Evolutionary conservation across 352 stramenopile species (phyloP), one percentile per base, ranked within the genome.

Genomic region (Globisporangium iwayamae): DNA sequence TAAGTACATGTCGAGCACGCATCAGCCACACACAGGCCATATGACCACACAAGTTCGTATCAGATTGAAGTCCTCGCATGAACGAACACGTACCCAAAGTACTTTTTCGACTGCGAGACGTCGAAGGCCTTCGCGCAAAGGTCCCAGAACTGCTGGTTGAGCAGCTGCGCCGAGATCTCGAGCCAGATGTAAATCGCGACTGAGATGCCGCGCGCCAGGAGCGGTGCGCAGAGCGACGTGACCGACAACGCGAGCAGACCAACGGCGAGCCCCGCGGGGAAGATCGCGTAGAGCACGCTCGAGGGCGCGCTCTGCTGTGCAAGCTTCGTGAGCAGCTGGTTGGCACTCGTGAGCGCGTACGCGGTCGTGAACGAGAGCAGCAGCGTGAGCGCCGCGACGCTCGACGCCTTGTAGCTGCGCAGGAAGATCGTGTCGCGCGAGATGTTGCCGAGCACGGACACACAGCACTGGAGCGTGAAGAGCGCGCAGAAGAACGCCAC

Each of bases 81-180:
- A 48, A 28, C 25, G 72, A 38, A 1, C 11, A 61, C 71, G 18
- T 65, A 83, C 64, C 86, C 86, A 68, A 95, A 95, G 65, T 87
- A 93, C 60, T 90, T 90, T 53, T 95, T 95, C 7, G 84, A 90
- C 65, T 93, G 71, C 11, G 81, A 75, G 25, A 95, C 84, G 54
- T 90, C 82, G 60, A 95, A 95, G 0, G 75, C 77, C 57, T 88
- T 87, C 28, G 86, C 81, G 51, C 87, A 96, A 11, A 94, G 67
- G 61, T 96, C 87, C 87, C 87, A 96, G 70, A 96, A 96, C 68
- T 96, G 85, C 43, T 91, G 84, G 16, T 76, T 87, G 45, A 96
- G 72, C 63, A 91, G 70, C 67, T 94, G 85, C 45, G 74, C 63
- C 11, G 86, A 71, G 20, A 96, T 74, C 53, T 96, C 87, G 43